Evolutionary conservation across 2,329 filamentous ascomycete genomes (phyloP).

Genomic region (Beauveria varroae): DNA sequence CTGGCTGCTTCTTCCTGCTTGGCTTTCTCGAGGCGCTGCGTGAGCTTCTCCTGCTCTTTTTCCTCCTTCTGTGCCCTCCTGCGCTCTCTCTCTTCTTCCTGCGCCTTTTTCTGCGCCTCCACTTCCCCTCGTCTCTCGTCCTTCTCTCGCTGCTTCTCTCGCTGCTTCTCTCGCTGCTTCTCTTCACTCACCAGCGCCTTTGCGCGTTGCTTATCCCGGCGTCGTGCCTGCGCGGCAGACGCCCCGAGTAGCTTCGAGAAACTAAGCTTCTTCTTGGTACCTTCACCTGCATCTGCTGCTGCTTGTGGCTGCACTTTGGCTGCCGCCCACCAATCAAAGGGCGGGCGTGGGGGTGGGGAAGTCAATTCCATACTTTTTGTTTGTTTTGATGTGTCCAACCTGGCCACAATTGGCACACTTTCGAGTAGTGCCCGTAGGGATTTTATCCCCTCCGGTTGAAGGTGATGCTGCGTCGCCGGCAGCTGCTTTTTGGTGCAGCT

Average conservation of each 20-base stretch:
- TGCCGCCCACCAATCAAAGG: slow-evolving; percentile 28
- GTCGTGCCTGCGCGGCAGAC: not conserved
- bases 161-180: not conserved
- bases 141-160: not conserved
- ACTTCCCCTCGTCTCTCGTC: not conserved
- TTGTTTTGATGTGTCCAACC: slow-evolving; percentile 96
- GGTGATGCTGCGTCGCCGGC: slow-evolving; percentile 43
- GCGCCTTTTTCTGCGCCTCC: not conserved
- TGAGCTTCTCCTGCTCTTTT: not conserved
- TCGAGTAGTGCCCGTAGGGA: slow-evolving; percentile 62
- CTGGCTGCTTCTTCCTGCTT: not conserved
- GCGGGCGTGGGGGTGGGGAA: slow-evolving; percentile 20
- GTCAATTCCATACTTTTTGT: slow-evolving; percentile 71
- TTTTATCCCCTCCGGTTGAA: slow-evolving; percentile 39
- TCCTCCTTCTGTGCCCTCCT: not conserved
- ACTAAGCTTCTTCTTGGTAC: not conserved
- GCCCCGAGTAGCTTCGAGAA: not conserved
- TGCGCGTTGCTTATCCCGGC: not conserved
- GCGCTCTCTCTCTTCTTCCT: not conserved
- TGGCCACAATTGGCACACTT: slow-evolving; percentile 98
- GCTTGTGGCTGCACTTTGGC: slow-evolving; percentile 10
- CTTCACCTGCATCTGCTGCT: not conserved
- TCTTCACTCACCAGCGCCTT: slow-evolving; percentile 3
- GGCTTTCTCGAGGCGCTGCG: not conserved
- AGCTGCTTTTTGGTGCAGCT: slow-evolving; percentile 42